Evolutionary conservation across 352 stramenopile species (phyloP).

Genomic region (Phytophthora fragariaefolia): DNA sequence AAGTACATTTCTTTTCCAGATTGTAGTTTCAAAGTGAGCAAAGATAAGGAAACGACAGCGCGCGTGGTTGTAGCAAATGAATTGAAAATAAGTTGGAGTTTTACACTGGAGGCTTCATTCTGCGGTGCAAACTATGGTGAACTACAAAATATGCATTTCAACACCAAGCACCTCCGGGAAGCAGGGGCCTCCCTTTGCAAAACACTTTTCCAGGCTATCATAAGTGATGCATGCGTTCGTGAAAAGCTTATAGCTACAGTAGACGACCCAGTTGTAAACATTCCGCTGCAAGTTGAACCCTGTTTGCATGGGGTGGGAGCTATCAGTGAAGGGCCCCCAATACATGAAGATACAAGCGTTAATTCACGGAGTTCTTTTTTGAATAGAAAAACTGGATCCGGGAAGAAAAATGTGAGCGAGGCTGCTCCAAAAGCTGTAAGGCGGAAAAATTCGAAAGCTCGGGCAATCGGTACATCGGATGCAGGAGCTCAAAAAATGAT

Average conservation of each 20-base stretch:
- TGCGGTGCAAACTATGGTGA: constrained; percentile 80
- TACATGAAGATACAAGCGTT: constrained; percentile 16
- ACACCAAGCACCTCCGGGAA: constrained; percentile 59
- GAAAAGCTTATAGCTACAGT: constrained; percentile 39
- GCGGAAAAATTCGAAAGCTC: constrained; percentile 28
- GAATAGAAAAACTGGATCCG: constrained; percentile 29
- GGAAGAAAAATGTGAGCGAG: constrained; percentile 27
- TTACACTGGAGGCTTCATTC: constrained; percentile 90
- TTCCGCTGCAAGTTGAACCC: constrained; percentile 46
- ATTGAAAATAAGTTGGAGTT: constrained; percentile 76
- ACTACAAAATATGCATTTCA: constrained; percentile 72
- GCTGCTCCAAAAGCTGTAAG: constrained; percentile 19
- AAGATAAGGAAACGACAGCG: constrained; percentile 80
- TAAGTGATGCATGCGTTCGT: constrained; percentile 41
- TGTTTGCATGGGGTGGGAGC: constrained; percentile 45
- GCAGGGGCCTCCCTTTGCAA: constrained; percentile 59
- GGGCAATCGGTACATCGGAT: constrained; percentile 19
- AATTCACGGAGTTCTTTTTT: constrained; percentile 20
- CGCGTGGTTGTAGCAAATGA: constrained; percentile 86
- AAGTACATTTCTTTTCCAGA: constrained; percentile 69
- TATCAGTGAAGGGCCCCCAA: constrained; percentile 13
- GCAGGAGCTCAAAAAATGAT: constrained; percentile 17
- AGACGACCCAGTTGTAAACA: constrained; percentile 43
- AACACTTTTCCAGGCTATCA: constrained; percentile 50
- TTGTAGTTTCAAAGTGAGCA: constrained; percentile 87